A percentile compares a stretch with the other conserved stretches of the same genome.
Conservation (phyloP, 768 basidiomycete genomes). For the Crassisporium funariophilum region DNA sequence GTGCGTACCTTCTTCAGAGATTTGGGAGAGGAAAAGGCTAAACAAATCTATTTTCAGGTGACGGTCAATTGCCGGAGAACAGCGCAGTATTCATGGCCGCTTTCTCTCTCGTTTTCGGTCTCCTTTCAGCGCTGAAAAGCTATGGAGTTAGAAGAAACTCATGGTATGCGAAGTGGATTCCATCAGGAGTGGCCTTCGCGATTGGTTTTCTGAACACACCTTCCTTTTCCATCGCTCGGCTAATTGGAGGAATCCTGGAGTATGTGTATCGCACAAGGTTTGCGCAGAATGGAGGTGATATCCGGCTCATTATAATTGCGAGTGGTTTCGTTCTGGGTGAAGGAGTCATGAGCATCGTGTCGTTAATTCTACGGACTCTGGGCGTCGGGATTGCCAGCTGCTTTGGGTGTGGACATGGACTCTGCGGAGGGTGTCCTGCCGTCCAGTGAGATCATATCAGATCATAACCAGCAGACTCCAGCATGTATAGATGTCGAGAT, state of each 20-base stretch:
- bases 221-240: slow-evolving; percentile 88
- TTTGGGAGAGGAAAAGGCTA: slow-evolving; percentile 19
- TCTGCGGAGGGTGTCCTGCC: slow-evolving; percentile 69
- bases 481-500: not conserved
- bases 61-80: slow-evolving; percentile 80
- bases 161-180: slow-evolving; percentile 75
- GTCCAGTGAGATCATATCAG: slow-evolving; percentile 12
- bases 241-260: slow-evolving; percentile 86
- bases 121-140: slow-evolving; percentile 68
- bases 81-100: slow-evolving; percentile 75
- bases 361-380: slow-evolving; percentile 70
- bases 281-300: slow-evolving; percentile 58
- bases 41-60: slow-evolving; percentile 46
- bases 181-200: slow-evolving; percentile 92
- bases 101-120: slow-evolving; percentile 73
- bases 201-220: slow-evolving; percentile 97
- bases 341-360: slow-evolving; percentile 84
- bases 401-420: slow-evolving; percentile 80
- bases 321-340: slow-evolving; percentile 97
- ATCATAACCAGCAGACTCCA: slow-evolving; percentile 1
- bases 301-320: slow-evolving; percentile 82
- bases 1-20: slow-evolving; percentile 43
- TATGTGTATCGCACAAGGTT: slow-evolving; percentile 60
- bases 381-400: slow-evolving; percentile 82
- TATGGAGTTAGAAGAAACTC: slow-evolving; percentile 49